phyloP scores from a whole-genome alignment of 106 monocot species.

The Acanthochlamys bracteata region DNA sequence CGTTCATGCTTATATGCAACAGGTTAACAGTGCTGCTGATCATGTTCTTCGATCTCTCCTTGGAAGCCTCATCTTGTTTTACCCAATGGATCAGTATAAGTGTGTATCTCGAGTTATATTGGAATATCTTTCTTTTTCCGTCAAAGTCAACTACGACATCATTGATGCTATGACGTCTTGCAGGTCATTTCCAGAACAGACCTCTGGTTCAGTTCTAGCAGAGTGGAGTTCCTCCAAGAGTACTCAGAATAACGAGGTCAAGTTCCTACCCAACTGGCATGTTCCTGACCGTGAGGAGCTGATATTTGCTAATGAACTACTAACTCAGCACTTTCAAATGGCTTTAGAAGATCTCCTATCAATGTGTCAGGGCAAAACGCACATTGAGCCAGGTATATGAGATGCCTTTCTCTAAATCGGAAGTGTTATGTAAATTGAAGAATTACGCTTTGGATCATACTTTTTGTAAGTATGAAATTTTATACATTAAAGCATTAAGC shows the following conservation, averaged over 20 bases:
- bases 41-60: conserved; percentile 87
- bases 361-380: conserved; percentile 62
- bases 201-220: conserved; percentile 38
- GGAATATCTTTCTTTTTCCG: no score
- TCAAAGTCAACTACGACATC: not conserved
- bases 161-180: not conserved
- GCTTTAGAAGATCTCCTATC: conserved; percentile 65
- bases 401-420: not conserved
- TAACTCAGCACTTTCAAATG: conserved; percentile 62
- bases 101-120: conserved; percentile 29
- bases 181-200: conserved; percentile 42
- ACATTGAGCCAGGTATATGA: conserved; percentile 63
- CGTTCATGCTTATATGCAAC: no score
- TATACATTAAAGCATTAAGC: no score
- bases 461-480: no score
- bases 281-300: conserved; percentile 64
- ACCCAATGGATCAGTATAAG: conserved; percentile 87
- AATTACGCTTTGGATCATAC: no score
- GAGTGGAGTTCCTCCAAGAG: conserved; percentile 78
- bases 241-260: conserved; percentile 21
- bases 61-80: conserved; percentile 76
- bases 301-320: conserved; percentile 80
- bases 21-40: conserved; percentile 97
- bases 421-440: no score
- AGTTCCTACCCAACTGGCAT: conserved; percentile 70